Base-by-base conservation (phyloP, 2,329 filamentous ascomycete species). In the Apiospora rasikravindrae region DNA sequence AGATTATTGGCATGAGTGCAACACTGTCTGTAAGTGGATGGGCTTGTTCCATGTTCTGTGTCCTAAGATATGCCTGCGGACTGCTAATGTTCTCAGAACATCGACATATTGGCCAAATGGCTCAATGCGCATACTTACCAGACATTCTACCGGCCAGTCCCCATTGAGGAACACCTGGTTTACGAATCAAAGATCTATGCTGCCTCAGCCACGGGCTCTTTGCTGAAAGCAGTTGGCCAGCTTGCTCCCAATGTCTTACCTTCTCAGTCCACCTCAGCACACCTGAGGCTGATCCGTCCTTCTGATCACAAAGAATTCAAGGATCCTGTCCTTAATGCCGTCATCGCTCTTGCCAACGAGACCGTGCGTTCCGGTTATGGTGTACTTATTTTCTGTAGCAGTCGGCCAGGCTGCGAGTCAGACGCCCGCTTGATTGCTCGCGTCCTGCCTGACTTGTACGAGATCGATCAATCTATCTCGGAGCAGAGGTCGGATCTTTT, bases 1-100 rank as follows among this genome's bases (percentile, higher is more conserved):
- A 95, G 77, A 90, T 95, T 26, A 84, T 94, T 72, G 93, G 92
- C 75, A 95, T 95, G 93, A 95, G 93, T 77, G 93, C 93, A 5
- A 95, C 93, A 0, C 84, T 95, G 67, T 90, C 91, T 71, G 92
- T 93, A 82, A 77, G 87, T 81, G 10, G 29, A 37, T 13, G 33
- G 29, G 29, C 19, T 14, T 61, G 16, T 8, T n/a, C 33, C 53
- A 37, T n/a, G 53, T 26, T 37, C 19, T 14, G 6, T 22, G 33
- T 37, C 16, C 16, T 37, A 37, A 19, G 6, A 16, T n/a, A 22
- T 64, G 57, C 40, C 33, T 64, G 22, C 57, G 57, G 33, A 11
- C 33, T 64, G 33, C 33, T 64, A n/a, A 64, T 64, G 33, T 10
- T 33, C 19, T 7, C 73, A 93, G 91, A 94, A 95, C 77, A 91